phyloP scores from a whole-genome alignment of 1,284 basidiomycete species.

The Taiwanofungus camphoratus region DNA sequence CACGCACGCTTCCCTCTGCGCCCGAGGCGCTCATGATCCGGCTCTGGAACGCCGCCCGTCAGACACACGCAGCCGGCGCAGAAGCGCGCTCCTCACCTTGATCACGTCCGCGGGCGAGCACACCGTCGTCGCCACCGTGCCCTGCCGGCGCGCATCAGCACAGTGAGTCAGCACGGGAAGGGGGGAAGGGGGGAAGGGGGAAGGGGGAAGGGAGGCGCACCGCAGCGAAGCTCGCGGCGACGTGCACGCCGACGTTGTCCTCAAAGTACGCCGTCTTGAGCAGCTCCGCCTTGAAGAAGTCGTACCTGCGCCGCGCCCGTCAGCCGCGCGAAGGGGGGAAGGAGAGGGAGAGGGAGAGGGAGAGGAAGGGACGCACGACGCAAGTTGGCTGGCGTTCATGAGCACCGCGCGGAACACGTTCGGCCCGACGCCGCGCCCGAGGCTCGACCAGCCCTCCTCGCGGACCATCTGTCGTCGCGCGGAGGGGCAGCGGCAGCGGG shows the following conservation, averaged over 20 bases:
- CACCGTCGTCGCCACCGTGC: slow-evolving; percentile 90
- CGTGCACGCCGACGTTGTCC: slow-evolving; percentile 80
- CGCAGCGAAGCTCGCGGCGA: slow-evolving; percentile 81
- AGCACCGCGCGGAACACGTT: slow-evolving; percentile 83
- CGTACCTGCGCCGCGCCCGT: slow-evolving; percentile 60
- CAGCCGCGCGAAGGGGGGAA: not conserved
- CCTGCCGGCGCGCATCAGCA: too few species aligned
- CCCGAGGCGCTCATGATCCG: slow-evolving; percentile 90
- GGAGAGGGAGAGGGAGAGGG: not conserved
- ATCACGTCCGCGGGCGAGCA: slow-evolving; percentile 91
- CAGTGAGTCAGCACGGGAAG: slow-evolving; percentile 1
- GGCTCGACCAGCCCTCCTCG: slow-evolving; percentile 75
- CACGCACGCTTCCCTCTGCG: slow-evolving; percentile 62
- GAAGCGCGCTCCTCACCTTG: slow-evolving; percentile 44
- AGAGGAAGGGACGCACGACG: slow-evolving; percentile 50
- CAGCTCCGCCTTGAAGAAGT: slow-evolving; percentile 83
- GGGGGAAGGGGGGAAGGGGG: not conserved
- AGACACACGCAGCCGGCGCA: not conserved
- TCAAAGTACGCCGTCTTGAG: slow-evolving; percentile 65
- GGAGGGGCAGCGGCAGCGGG: slow-evolving; percentile 1
- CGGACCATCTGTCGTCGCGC: slow-evolving; percentile 65
- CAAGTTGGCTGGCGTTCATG: slow-evolving; percentile 91
- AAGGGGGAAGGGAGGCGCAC: slow-evolving; percentile 37
- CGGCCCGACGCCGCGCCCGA: slow-evolving; percentile 77
- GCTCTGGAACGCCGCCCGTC: slow-evolving; percentile 33